Evolutionary conservation across 1,284 basidiomycete species (phyloP).

Genomic region (Puccinia horiana): DNA sequence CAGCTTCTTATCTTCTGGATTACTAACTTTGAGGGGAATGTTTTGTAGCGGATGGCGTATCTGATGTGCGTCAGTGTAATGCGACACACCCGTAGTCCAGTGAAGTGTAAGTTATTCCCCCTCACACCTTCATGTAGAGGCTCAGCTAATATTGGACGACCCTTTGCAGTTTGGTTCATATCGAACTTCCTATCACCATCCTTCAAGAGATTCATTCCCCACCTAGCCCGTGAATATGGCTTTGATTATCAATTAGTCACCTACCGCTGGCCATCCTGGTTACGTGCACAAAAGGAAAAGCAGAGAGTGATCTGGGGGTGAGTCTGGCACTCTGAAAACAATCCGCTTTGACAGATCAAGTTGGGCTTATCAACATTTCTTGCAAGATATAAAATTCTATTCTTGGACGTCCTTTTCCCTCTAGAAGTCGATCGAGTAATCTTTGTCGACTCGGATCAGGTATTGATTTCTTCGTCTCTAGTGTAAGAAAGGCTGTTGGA

Average conservation of each 20-base stretch:
- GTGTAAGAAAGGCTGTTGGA: neutral
- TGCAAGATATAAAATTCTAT: conserved; percentile 84
- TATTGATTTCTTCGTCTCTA: conserved; percentile 47
- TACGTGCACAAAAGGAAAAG: conserved; percentile 93
- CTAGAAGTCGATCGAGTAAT: conserved; percentile 98
- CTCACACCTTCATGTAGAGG: neutral
- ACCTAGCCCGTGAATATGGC: conserved; percentile 81
- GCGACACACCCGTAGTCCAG: conserved; percentile 83
- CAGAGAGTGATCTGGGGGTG: conserved; percentile 95
- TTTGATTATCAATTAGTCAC: conserved; percentile 97
- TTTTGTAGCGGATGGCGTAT: conserved; percentile 79
- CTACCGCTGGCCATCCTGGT: conserved; percentile 98
- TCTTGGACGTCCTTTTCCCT: conserved; percentile 96
- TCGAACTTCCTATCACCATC: conserved; percentile 98
- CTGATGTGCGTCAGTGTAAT: conserved; percentile 98
- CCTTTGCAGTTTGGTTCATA: conserved; percentile 80
- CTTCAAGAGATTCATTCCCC: conserved; percentile 93
- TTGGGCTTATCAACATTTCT: conserved; percentile 10
- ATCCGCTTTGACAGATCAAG: neutral
- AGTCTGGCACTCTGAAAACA: neutral
- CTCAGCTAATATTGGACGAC: neutral
- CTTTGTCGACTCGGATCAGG: conserved; percentile 81
- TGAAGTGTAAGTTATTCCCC: conserved; percentile 67
- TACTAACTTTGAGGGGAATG: neutral
- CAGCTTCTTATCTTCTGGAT: conserved; percentile 18